These are phyloP conservation scores for Gnomoniopsis smithogilvyi DNA, from an alignment of 2,329 filamentous ascomycete genomes.

Conservation along the genomic window DNA sequence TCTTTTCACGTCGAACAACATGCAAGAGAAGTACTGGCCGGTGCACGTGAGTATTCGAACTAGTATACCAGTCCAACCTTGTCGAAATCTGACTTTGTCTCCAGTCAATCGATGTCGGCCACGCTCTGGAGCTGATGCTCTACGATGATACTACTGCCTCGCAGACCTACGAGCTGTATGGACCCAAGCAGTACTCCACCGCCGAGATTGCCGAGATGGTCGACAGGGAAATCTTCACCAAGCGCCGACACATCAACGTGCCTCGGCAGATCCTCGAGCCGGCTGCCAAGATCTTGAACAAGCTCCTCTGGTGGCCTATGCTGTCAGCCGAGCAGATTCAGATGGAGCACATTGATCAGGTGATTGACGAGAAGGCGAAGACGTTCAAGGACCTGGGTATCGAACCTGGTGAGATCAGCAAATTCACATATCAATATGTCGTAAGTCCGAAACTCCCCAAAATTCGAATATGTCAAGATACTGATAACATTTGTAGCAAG, in stretches of 20 bases:
- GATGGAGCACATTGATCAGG: constrained; percentile 88
- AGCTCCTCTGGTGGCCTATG: constrained; percentile 83
- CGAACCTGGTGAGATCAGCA: constrained; percentile 79
- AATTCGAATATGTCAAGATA: not conserved
- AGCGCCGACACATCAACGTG: constrained; percentile 85
- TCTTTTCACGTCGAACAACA: constrained; percentile 85
- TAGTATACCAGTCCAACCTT: not conserved
- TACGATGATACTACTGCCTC: constrained; percentile 87
- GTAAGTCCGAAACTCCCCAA: constrained; percentile 47
- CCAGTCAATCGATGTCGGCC: constrained; percentile 83
- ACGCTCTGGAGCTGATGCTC: constrained; percentile 84
- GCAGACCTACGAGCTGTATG: constrained; percentile 92
- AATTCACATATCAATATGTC: constrained; percentile 90
- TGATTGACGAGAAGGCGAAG: constrained; percentile 86
- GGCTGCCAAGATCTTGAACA: constrained; percentile 71
- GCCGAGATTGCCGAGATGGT: constrained; percentile 83
- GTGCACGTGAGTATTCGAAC: constrained; percentile 64
- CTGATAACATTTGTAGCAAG: constrained; percentile 59
- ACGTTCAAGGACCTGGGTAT: constrained; percentile 94
- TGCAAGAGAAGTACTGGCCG: constrained; percentile 87
- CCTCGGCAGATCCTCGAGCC: constrained; percentile 80
- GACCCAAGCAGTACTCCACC: constrained; percentile 88
- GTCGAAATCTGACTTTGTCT: not conserved
- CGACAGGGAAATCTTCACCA: constrained; percentile 88
- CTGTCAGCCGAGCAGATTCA: constrained; percentile 83